Evolutionary conservation across 257 asterid genomes (phyloP).

Genomic region (Henckelia pumila): DNA sequence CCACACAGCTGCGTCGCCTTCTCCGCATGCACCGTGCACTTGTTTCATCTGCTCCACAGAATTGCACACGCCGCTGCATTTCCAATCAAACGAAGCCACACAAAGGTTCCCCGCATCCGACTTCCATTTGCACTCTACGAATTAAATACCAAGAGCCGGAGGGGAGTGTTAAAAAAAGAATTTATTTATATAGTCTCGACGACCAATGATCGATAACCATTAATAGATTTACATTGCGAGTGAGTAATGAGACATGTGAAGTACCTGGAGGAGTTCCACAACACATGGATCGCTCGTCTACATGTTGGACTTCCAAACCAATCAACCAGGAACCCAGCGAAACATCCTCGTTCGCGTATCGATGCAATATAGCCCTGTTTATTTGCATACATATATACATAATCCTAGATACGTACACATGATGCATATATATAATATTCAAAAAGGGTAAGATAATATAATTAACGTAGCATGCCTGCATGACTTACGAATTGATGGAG

Average conservation of each 20-base stretch:
- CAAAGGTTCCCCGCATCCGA: slow-evolving; percentile 53
- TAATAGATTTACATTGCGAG: too few species aligned
- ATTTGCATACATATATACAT: too few species aligned
- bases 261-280: slow-evolving; percentile 81
- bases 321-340: slow-evolving; percentile 75
- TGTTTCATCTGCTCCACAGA: slow-evolving; percentile 67
- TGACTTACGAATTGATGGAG: slow-evolving; percentile 61
- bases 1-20: slow-evolving; percentile 65
- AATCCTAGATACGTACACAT: background rate
- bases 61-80: slow-evolving; percentile 79
- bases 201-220: too few species aligned
- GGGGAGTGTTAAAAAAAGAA: too few species aligned
- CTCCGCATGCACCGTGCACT: slow-evolving; percentile 68
- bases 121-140: slow-evolving; percentile 54
- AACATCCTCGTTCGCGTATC: slow-evolving; percentile 76
- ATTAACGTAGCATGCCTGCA: background rate
- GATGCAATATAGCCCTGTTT: slow-evolving; percentile 56
- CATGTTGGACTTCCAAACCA: slow-evolving; percentile 79
- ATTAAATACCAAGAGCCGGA: background rate
- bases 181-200: too few species aligned
- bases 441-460: background rate
- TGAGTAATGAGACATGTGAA: too few species aligned
- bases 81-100: slow-evolving; percentile 80
- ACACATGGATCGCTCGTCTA: slow-evolving; percentile 71
- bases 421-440: too few species aligned